Evolutionary conservation across 2,329 filamentous ascomycete species (phyloP), one percentile per base, ranked within the genome.

Genomic region (Curvularia spicifera): DNA sequence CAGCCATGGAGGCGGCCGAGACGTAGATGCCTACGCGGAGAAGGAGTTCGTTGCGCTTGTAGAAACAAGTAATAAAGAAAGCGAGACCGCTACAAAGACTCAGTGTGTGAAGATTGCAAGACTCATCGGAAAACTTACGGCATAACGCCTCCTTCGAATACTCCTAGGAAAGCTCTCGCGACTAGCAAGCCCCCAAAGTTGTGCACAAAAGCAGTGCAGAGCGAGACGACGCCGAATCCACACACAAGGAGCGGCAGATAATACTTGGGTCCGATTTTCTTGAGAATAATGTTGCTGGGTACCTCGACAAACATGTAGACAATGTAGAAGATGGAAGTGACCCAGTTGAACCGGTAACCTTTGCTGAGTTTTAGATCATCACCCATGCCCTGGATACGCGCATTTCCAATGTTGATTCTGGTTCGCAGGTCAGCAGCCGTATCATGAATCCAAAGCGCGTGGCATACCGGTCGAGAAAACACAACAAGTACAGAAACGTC

Each of bases 81-180:
- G 83, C 82, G 61, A 85, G 80, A 9, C 84, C 83, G n/a, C 73
- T 76, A 20, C 20, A 37, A 1, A 42, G 15, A 1, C 5, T 22
- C 40, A 43, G 56, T 68, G 18, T 63, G 61, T 13, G 51, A 24
- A 28, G 7, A 12, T 33, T n/a, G 2, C 5, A 8, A 3, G 18
- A 22, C 24, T 2, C 8, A 26, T 20, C 2, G 33, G 22, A 24
- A 8, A n/a, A 18, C 75, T 67, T 65, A 76, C 40, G 84, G 84
- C 79, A 86, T 85, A 10, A 83, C 81, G 56, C 84, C 84, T 26
- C 84, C 84, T 67, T 87, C 84, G 39, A 84, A 84, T 5, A 85
- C 64, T 10, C 85, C 84, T 2, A 86, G 74, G 20, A 85, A 75
- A 4, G 81, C 78, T 33, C 84, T 78, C 4, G 80, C 77, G 4